Percentiles rank a stretch among this genome's conserved stretches.
Conservation (phyloP, 805 yeast species). For the Lipomyces yamadae region DNA sequence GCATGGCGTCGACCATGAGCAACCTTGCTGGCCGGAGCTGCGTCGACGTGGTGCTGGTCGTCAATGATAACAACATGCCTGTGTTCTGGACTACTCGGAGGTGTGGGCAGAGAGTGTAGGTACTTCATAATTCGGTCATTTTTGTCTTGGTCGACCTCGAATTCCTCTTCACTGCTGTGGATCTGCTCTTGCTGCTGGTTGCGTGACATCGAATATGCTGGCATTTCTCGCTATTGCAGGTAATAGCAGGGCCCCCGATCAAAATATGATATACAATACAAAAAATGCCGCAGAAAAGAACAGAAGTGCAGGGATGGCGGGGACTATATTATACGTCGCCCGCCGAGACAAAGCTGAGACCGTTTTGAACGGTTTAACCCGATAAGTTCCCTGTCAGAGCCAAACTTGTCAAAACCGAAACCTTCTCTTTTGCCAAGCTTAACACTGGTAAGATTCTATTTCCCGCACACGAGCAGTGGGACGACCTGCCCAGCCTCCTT, state of each 20-base stretch:
- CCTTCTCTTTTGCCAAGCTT: not conserved
- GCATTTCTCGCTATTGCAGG: too few species aligned
- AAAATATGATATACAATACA: too few species aligned
- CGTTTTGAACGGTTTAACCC: not conserved
- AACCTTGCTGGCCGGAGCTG: too few species aligned
- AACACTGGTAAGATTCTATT: not conserved
- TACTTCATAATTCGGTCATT: constrained; percentile 3
- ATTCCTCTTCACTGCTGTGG: not conserved
- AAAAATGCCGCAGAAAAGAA: not conserved
- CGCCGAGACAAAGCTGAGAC: too few species aligned
- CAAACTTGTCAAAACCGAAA: not conserved
- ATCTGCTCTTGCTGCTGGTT: too few species aligned
- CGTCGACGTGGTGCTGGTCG: too few species aligned
- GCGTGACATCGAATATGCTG: too few species aligned
- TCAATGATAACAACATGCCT: too few species aligned
- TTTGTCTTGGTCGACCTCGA: not conserved
- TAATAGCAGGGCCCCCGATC: too few species aligned
- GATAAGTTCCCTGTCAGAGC: not conserved
- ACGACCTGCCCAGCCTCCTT: not conserved
- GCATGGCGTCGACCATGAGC: not conserved
- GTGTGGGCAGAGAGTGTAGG: constrained; percentile 4
- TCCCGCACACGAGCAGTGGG: not conserved
- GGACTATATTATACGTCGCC: not conserved
- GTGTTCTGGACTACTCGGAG: not conserved
- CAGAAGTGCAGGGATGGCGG: not conserved